Base-by-base conservation (phyloP, 306 rosid genomes). In the Acacia crassicarpa region DNA sequence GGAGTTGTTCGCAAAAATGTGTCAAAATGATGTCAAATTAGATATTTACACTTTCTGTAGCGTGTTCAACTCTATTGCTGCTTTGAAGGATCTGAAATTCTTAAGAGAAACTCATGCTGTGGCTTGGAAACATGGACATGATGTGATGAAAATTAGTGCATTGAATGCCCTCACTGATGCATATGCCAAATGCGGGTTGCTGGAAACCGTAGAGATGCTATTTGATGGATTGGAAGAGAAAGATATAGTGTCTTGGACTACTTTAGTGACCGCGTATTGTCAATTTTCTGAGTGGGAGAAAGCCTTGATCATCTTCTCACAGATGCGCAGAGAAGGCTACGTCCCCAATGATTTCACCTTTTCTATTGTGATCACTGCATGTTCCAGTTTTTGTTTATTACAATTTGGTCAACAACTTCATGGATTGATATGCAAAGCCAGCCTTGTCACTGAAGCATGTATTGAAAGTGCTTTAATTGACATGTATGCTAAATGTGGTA, bases 181-280 rank as follows among this genome's bases (percentile, higher is more conserved):
- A 16, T 93, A 93, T 80, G 85, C 91, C 76, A 90, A 89, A 78
- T 89, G 88, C 69, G 88, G 84, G 80, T 86, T 82, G 9, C 89
- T 89, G 66, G 89, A 91, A 78, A 87, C 89, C 51, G 92, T 77
- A 80, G 90, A 84, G 85, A 88, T 83, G 76, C 75, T 91, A 35
- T 88, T 93, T 62, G 78, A 81, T 48, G 80, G 86, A 61, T 86
- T 84, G 87, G 91, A 87, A 81, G 96, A 86, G 87, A 93, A 88
- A 88, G 94, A 91, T 72, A 71, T 90, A 78, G 91, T 93, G 27
- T 89, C 98, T 72, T 91, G 97, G 96, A 93, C 97, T 41, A 90
- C 94, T 38, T 65, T 89, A 82, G 82, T 93, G 72, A 77, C 90
- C 59, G 91, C 94, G 81, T 89, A 79, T 81, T 91, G 91, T 83